phyloP scores from a whole-genome alignment of 371 early-diverging fungal genomes.

The Capniomyces stellatus region DNA sequence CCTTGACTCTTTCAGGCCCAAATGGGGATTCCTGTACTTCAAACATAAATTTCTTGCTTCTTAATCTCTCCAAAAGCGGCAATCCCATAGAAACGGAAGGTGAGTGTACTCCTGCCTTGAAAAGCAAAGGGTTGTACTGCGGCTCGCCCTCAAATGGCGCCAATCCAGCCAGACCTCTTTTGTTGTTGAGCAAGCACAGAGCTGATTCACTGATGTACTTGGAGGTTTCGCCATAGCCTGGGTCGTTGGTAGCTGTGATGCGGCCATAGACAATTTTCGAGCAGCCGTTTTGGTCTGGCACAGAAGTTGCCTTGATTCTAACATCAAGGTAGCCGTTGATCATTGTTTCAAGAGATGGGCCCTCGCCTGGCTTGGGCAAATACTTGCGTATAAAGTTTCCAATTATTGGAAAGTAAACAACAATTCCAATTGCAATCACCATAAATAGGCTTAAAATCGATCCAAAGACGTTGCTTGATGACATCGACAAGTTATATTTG shows the following conservation, averaged over 20 bases:
- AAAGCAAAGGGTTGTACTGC: slow-evolving; percentile 7
- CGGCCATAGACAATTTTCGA: slow-evolving; percentile 35
- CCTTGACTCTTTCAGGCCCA: too few relatives aligned
- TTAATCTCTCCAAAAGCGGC: slow-evolving; percentile 38
- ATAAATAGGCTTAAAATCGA: slow-evolving; percentile 23
- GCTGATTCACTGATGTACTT: slow-evolving; percentile 42
- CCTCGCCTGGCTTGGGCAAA: slow-evolving; percentile 36
- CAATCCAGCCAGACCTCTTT: slow-evolving; percentile 1
- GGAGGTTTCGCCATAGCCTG: slow-evolving; percentile 57
- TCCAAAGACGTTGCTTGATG: slow-evolving; percentile 22
- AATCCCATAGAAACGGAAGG: slow-evolving; percentile 53
- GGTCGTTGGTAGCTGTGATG: slow-evolving; percentile 30
- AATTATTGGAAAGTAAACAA: slow-evolving; percentile 21
- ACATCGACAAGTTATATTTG: slow-evolving; percentile 35
- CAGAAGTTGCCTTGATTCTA: slow-evolving; percentile 31
- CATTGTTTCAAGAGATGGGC: slow-evolving; percentile 33
- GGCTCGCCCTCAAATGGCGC: slow-evolving; percentile 25
- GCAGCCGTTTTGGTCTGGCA: slow-evolving; percentile 25
- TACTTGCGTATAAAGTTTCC: slow-evolving; percentile 27
- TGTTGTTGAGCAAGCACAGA: slow-evolving; percentile 29
- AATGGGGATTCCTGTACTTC: slow-evolving; percentile 22
- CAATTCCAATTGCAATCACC: slow-evolving; percentile 13
- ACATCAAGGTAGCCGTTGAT: slow-evolving; percentile 27
- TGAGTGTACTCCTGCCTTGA: slow-evolving; percentile 47
- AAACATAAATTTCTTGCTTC: slow-evolving; percentile 35